A percentile compares a stretch with the other conserved stretches of the same genome.
phyloP scores from a whole-genome alignment of 805 yeast species.

The Kazachstania kunashirensis region DNA sequence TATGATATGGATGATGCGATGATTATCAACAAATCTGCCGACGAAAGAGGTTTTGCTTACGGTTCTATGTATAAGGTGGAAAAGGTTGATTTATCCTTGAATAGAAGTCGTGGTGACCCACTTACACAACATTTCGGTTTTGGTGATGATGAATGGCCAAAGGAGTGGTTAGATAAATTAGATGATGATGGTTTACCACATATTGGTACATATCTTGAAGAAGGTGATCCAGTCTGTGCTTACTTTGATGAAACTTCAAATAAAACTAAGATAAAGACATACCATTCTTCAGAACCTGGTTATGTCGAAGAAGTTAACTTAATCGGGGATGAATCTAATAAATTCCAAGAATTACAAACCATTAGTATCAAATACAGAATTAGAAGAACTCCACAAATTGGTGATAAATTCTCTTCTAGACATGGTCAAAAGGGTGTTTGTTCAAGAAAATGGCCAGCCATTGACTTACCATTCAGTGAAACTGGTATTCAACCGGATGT shows the following conservation, averaged over 20 bases:
- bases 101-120: slow-evolving; percentile 87
- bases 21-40: slow-evolving; percentile 95
- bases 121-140: slow-evolving; percentile 90
- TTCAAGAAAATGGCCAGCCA: slow-evolving; percentile 94
- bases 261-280: slow-evolving; percentile 82
- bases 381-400: slow-evolving; percentile 87
- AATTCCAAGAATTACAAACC: slow-evolving; percentile 69
- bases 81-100: slow-evolving; percentile 69
- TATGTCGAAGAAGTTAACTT: slow-evolving; percentile 91
- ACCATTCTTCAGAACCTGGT: slow-evolving; percentile 91
- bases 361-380: slow-evolving; percentile 83
- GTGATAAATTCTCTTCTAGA: slow-evolving; percentile 95
- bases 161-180: slow-evolving; percentile 75
- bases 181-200: slow-evolving; percentile 90
- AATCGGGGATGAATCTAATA: slow-evolving; percentile 64
- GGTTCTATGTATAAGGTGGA: slow-evolving; percentile 96
- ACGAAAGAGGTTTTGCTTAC: slow-evolving; percentile 95
- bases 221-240: slow-evolving; percentile 94
- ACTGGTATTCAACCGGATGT: slow-evolving; percentile 96
- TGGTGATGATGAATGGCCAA: slow-evolving; percentile 89
- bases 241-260: slow-evolving; percentile 85
- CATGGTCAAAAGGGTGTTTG: slow-evolving; percentile 99
- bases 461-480: slow-evolving; percentile 95
- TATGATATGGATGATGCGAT: slow-evolving; percentile 99
- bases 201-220: slow-evolving; percentile 79